Conservation (phyloP, 768 basidiomycete species). For the Lyophyllum atratum region DNA sequence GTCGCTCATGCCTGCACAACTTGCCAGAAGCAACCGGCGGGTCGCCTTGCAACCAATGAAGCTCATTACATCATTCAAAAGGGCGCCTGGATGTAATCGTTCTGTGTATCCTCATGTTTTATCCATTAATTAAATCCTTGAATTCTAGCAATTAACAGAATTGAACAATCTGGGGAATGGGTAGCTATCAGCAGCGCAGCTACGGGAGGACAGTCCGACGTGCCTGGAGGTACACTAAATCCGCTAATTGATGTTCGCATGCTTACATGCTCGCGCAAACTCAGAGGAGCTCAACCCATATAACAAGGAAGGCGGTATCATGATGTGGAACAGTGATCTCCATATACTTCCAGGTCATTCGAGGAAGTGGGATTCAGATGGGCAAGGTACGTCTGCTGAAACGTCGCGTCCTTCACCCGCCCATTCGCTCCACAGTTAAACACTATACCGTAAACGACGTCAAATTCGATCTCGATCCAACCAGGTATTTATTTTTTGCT, state of each 20-base stretch:
- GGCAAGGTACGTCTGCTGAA: background rate
- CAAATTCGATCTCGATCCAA: slow-evolving; percentile 57
- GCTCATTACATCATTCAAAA: slow-evolving; percentile 35
- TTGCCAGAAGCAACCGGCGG: slow-evolving; percentile 6
- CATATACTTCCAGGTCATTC: slow-evolving; percentile 23
- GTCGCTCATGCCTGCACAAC: slow-evolving; percentile 3
- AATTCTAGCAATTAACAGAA: slow-evolving; percentile 48
- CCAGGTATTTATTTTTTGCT: slow-evolving; percentile 34
- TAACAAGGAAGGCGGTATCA: slow-evolving; percentile 49
- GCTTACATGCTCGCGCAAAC: background rate
- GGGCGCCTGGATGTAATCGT: slow-evolving; percentile 43
- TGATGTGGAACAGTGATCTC: slow-evolving; percentile 35
- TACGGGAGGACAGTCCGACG: slow-evolving; percentile 45
- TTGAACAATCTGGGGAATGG: slow-evolving; percentile 45
- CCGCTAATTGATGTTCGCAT: background rate
- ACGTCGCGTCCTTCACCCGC: background rate
- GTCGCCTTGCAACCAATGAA: slow-evolving; percentile 18
- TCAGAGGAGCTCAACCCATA: slow-evolving; percentile 40
- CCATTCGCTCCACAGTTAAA: slow-evolving; percentile 35
- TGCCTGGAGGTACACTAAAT: slow-evolving; percentile 22
- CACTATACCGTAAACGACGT: slow-evolving; percentile 60
- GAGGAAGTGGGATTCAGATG: slow-evolving; percentile 4
- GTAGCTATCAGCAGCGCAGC: slow-evolving; percentile 49
- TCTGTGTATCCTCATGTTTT: background rate
- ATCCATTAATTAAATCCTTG: background rate